Percentiles rank a stretch among this genome's conserved stretches.
These are phyloP conservation scores for Rachicladosporium sp. DNA, from an alignment of 2,329 filamentous ascomycete species.

Conservation along the genomic window DNA sequence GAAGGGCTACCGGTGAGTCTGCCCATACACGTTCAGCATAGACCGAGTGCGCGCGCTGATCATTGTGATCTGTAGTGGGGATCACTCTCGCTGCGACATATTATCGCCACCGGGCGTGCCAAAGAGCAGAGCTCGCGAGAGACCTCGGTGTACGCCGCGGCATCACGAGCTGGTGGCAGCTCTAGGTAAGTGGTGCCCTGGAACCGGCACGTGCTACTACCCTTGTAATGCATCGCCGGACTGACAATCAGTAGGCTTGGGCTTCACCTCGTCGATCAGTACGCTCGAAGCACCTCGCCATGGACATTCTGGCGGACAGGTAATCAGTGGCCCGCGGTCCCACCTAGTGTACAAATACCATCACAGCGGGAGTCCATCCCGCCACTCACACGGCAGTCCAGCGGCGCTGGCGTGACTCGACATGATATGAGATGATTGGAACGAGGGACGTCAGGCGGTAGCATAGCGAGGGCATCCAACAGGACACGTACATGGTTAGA, in stretches of 20 bases:
- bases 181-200: slow-evolving; percentile 21
- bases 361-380: no score
- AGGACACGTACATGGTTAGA: no score
- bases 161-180: slow-evolving; percentile 26
- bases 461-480: no score
- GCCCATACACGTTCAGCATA: not conserved
- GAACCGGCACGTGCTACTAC: no score
- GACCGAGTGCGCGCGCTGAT: not conserved
- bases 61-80: slow-evolving; percentile 40
- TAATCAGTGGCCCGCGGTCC: no score
- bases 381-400: no score
- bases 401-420: no score
- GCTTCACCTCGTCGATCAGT: not conserved
- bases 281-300: not conserved
- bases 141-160: slow-evolving; percentile 26
- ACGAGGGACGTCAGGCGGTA: no score
- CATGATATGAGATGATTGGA: no score
- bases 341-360: no score
- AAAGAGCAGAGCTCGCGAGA: slow-evolving; percentile 33
- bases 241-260: not conserved
- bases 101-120: slow-evolving; percentile 32
- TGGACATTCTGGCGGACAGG: not conserved
- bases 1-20: slow-evolving; percentile 45
- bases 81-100: slow-evolving; percentile 48
- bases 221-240: no score